phyloP scores from a whole-genome alignment of 371 early-diverging fungal genomes.

The Sporodiniella umbellata region DNA sequence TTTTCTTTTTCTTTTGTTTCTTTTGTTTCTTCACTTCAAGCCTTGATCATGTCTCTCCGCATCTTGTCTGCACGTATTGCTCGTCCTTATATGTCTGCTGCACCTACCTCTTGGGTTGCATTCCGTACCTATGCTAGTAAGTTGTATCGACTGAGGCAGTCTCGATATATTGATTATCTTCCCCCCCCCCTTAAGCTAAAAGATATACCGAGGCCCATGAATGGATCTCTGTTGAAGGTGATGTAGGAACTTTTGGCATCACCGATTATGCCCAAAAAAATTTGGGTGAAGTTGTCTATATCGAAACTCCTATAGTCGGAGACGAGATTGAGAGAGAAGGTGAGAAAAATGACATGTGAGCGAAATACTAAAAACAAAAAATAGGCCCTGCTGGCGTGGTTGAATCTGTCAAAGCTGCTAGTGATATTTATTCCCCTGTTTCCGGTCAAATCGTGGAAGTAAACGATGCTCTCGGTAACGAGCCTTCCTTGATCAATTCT shows the following conservation, averaged over 20 bases:
- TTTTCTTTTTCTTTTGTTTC: conserved; percentile 11
- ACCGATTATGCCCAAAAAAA: conserved; percentile 89
- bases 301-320: conserved; percentile 76
- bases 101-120: conserved; percentile 29
- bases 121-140: conserved; percentile 49
- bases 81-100: conserved; percentile 39
- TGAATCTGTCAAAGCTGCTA: conserved; percentile 95
- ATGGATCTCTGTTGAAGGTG: conserved; percentile 78
- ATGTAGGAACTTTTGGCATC: conserved; percentile 89
- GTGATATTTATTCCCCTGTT: conserved; percentile 90
- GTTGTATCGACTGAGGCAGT: conserved; percentile 6
- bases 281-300: conserved; percentile 95
- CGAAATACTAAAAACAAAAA: not conserved
- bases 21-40: conserved; percentile 5
- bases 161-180: not conserved
- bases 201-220: conserved; percentile 91
- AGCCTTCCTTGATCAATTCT: conserved; percentile 78
- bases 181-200: conserved; percentile 38
- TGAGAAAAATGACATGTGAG: conserved; percentile 21
- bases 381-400: conserved; percentile 80
- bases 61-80: conserved; percentile 43
- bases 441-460: conserved; percentile 79
- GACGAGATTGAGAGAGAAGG: conserved; percentile 55
- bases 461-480: conserved; percentile 62
- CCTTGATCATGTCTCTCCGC: conserved; percentile 40